These are phyloP conservation scores for Serendipita sp. DNA, from an alignment of 1,284 basidiomycete species.

Conservation along the genomic window DNA sequence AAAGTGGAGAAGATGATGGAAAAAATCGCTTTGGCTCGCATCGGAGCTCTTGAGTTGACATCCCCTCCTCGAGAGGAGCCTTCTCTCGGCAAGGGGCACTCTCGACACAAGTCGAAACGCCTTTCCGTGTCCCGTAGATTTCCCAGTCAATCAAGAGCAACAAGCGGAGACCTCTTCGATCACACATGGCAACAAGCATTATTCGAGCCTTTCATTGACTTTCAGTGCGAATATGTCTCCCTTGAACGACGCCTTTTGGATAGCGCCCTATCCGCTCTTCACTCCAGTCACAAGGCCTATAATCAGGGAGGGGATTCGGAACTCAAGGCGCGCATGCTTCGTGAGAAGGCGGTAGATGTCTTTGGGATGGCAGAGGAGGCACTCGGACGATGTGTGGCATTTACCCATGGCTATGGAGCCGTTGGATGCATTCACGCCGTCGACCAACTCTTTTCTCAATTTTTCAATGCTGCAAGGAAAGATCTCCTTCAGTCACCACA, in stretches of 20 bases:
- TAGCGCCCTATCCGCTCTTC: conserved; percentile 35
- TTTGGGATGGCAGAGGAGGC: conserved; percentile 71
- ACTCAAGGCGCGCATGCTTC: conserved; percentile 42
- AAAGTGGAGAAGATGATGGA: conserved; percentile 61
- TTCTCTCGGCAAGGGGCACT: conserved; percentile 18
- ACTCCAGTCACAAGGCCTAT: conserved; percentile 22
- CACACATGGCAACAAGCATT: conserved; percentile 77
- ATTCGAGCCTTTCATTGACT: conserved; percentile 84
- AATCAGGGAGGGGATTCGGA: conserved; percentile 30
- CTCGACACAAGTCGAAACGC: conserved; percentile 44
- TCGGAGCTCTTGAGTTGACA: background rate
- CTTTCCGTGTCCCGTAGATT: conserved; percentile 58
- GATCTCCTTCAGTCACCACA: conserved; percentile 32
- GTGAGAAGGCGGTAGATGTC: conserved; percentile 57
- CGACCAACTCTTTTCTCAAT: conserved; percentile 52
- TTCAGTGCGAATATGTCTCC: conserved; percentile 66
- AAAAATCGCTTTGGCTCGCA: conserved; percentile 39
- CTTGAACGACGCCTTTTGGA: conserved; percentile 61
- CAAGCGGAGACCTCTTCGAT: conserved; percentile 16
- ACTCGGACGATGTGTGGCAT: conserved; percentile 52
- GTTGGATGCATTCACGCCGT: conserved; percentile 58
- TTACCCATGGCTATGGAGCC: conserved; percentile 80
- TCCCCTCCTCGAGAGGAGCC: conserved; percentile 19
- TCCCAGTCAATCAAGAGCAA: conserved; percentile 15
- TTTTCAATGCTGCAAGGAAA: conserved; percentile 50